These are phyloP conservation scores for Suillus sp. DNA, from an alignment of 768 basidiomycete species.

Conservation along the genomic window DNA sequence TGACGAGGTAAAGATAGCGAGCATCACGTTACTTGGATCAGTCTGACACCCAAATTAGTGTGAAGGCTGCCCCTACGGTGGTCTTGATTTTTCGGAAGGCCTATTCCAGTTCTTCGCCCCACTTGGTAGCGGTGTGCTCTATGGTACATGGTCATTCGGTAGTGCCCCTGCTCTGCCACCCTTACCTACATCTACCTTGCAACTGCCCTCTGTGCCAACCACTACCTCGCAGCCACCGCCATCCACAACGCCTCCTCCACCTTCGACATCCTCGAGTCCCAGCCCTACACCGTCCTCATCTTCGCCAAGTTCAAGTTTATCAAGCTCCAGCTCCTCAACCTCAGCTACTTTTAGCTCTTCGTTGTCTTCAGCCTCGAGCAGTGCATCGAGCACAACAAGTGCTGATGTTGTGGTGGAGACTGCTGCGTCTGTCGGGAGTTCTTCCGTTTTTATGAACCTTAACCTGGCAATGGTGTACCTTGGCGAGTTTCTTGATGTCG, in stretches of 20 bases:
- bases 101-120: constrained; percentile 65
- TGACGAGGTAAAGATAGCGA: constrained; percentile 51
- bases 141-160: constrained; percentile 57
- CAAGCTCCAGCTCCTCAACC: constrained; percentile 10
- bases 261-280: constrained; percentile 12
- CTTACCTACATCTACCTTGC: constrained; percentile 19
- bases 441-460: constrained; percentile 20
- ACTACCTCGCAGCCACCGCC: constrained; percentile 17
- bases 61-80: constrained; percentile 63
- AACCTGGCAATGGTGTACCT: constrained; percentile 22
- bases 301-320: constrained; percentile 6
- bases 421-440: background rate
- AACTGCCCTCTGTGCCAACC: constrained; percentile 29
- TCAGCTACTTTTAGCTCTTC: constrained; percentile 12
- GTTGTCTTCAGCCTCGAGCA: background rate
- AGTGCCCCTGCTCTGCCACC: constrained; percentile 18
- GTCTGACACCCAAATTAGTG: constrained; percentile 44
- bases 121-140: constrained; percentile 53
- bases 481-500: constrained; percentile 23
- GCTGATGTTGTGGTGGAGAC: constrained; percentile 15
- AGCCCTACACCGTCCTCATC: constrained; percentile 19
- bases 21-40: constrained; percentile 1
- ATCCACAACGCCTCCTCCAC: constrained; percentile 13
- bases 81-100: constrained; percentile 68
- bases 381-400: constrained; percentile 28